phyloP scores from a whole-genome alignment of 2,329 filamentous ascomycete species.

The Epichloe gansuensis region DNA sequence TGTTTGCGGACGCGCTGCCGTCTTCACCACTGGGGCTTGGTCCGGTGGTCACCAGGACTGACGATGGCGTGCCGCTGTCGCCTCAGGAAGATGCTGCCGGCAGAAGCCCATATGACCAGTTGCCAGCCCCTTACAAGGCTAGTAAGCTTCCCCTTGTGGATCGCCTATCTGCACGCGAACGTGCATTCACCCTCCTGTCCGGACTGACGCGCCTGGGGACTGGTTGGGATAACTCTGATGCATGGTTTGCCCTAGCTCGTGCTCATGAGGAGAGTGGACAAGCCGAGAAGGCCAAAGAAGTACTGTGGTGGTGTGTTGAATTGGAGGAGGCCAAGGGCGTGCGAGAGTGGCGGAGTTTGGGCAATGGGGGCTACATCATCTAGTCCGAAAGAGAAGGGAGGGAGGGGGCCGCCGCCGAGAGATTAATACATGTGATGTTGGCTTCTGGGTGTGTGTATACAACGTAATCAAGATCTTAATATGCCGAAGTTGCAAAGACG shows the following conservation, averaged over 20 bases:
- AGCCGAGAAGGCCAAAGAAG: constrained; percentile 76
- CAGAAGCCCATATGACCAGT: constrained; percentile 19
- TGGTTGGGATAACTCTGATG: constrained; percentile 86
- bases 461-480: not conserved
- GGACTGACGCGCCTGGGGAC: constrained; percentile 71
- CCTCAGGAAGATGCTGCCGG: constrained; percentile 14
- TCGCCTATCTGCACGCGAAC: constrained; percentile 76
- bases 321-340: constrained; percentile 76
- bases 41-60: constrained; percentile 11
- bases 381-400: constrained; percentile 7
- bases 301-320: constrained; percentile 95
- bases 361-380: constrained; percentile 50
- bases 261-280: constrained; percentile 83
- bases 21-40: constrained; percentile 35
- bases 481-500: no score
- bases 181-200: constrained; percentile 73
- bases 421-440: not conserved
- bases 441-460: not conserved
- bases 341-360: constrained; percentile 63
- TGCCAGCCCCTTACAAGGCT: constrained; percentile 40
- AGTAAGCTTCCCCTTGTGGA: constrained; percentile 60
- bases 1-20: constrained; percentile 19
- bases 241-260: constrained; percentile 79
- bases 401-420: no score
- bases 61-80: constrained; percentile 8